Base-by-base conservation (phyloP, 2,329 filamentous ascomycete genomes). In the Clathrospora elynae region DNA sequence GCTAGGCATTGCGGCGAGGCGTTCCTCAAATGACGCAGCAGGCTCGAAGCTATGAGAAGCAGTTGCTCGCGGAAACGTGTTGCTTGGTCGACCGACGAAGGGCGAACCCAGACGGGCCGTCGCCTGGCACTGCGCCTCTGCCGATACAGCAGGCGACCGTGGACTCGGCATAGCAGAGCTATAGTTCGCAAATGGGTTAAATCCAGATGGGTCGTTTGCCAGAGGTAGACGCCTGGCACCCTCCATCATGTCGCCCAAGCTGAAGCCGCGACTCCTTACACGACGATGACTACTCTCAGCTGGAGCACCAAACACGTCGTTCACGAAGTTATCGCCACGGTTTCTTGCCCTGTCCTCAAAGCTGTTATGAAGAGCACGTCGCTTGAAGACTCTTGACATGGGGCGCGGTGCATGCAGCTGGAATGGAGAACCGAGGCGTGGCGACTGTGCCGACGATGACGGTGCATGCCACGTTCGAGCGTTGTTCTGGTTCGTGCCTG, bases 261-360 rank as follows among this genome's bases (percentile, higher is more conserved):
- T 85, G 56, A 82, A 83, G 40, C 82, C 82, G 29, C 83, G 79
- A 54, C 77, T 82, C 26, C 82, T 78, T 22, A 82, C 75, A 19
- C 80, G 77, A 41, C 79, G 77, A 53, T 80, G 75, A 38, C 78
- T 76, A 7, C 73, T 72, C 46, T 81, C 76, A 18, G 72, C 68
- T 25, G 72, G 69, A 22, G 70, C 69, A 40, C 73, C 70, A 49
- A 79, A 76, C 6, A 78, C 61, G 42, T 77, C 70, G 35, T 66
- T 69, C 25, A 71, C 67, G 5, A 74, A 70, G 48, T 71, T 73
- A 24, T 72, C 73, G 13, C 64, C 62, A 24, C 66, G 62, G 28
- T 55, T 63, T 6, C 65, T 59, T n/a, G 53, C 51, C 36, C 61
- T 59, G 17, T 82, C 76, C 44, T 81, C 77, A 30, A 81, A 66